phyloP scores from a whole-genome alignment of 495 filamentous ascomycete genomes.

The Neurospora tetrasperma region DNA sequence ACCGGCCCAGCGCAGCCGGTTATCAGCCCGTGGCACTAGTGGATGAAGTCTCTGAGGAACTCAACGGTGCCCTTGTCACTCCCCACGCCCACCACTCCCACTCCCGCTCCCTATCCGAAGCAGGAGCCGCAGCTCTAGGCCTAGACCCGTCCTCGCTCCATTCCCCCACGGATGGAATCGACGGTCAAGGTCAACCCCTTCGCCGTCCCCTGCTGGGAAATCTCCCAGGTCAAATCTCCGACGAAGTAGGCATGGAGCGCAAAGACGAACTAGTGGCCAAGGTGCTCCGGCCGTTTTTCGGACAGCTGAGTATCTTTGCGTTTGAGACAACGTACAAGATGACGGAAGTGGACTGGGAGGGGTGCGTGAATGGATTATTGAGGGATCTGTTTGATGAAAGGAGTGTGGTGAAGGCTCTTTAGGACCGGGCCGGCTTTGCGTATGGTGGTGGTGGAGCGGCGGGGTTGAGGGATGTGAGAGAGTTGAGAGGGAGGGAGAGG shows the following conservation, averaged over 20 bases:
- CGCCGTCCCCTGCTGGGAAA: constrained; percentile 38
- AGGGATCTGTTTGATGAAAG: constrained; percentile 78
- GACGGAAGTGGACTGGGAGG: constrained; percentile 55
- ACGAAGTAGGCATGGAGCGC: constrained; percentile 39
- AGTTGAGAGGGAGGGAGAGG: neutral
- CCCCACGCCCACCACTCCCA: neutral
- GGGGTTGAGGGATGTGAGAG: neutral
- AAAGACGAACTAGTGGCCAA: constrained; percentile 64
- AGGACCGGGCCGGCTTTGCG: constrained; percentile 2
- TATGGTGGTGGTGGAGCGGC: neutral
- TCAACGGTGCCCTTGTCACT: constrained; percentile 32
- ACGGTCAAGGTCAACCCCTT: neutral
- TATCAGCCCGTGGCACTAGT: constrained; percentile 68
- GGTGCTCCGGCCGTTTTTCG: constrained; percentile 80
- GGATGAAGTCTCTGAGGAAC: constrained; percentile 74
- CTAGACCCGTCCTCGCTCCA: neutral
- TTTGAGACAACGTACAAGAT: constrained; percentile 91
- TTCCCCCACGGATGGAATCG: neutral
- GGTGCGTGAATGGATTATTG: constrained; percentile 58
- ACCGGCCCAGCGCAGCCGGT: constrained; percentile 49
- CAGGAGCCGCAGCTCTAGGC: neutral
- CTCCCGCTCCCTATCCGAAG: neutral
- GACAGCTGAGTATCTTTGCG: constrained; percentile 77
- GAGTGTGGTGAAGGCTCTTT: constrained; percentile 46
- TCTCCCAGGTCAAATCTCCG: constrained; percentile 33